Evolutionary conservation across 345 rosid species (phyloP), one percentile per base, ranked within the genome.

Genomic region (Toxicodendron radicans): DNA sequence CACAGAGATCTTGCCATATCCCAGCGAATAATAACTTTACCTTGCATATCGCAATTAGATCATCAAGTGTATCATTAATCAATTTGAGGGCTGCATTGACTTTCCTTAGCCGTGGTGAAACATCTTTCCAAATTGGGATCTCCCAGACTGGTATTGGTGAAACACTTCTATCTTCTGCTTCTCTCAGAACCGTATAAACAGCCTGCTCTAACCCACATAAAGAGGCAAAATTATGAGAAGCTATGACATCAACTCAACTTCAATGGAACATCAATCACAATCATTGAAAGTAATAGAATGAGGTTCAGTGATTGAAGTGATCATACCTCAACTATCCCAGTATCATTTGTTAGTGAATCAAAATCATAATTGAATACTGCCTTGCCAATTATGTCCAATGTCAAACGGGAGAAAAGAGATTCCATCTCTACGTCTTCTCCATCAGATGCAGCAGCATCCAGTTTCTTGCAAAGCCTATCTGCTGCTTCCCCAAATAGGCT

Each of bases 151-250:
- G 97, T 76, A 95, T 86, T 62, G 99, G 99, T 43, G 97, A 76
- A 79, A 95, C 91, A 80, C 99, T 95, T 74, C 99, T 84, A 66
- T 95, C 97, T 80, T 95, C 99, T 68, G 99, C 99, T 81, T 95
- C 99, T 75, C 97, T 84, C 74, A 95, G 68, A 75, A 92, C 92
- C 18, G 94, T 88, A 79, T 95, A 95, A 56, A 95, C 97, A 73
- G 99, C 99, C 99, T 95, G 76, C 57, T 67, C 58, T 14, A 79
- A 65, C 41, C 79, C 56, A 30, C n/a, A 46, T 49, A 32, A 10
- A 53, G 14, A 24, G 21, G n/a, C 30, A 30, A 57, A 45, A 60
- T 17, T 61, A 46, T n/a, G 62, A 18, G 73, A 23, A 35, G 12
- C 23, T 35, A 46, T 46, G 7, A 43, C 18, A 54, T 51, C 17